Evolutionary conservation across 441 rosid species (phyloP), one percentile per base, ranked within the genome.

Genomic region (Populus trichocarpa): DNA sequence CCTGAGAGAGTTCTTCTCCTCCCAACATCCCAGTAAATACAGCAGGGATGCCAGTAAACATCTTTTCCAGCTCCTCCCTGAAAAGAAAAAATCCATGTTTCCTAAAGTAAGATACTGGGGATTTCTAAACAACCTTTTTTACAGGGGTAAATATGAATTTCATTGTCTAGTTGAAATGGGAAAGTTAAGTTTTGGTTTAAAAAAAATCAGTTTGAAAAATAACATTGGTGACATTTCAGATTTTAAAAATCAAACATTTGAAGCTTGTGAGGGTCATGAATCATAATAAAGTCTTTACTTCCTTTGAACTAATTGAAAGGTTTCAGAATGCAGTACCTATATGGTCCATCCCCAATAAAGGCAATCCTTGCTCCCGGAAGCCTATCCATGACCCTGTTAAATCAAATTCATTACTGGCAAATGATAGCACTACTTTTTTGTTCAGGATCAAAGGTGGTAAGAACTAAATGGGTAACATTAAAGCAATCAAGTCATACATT

Each of bases 1-100:
- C 99, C 83, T 91, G 93, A 18, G 99, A 96, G 46, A 96, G 94
- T 84, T 93, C 99, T 71, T 93, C 97, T 5, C 97, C 98, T 79
- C 80, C 90, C 74, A 96, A 75, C 97, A 84, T 96, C 75, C 99
- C 99, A 0, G 99, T 96, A 83, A 96, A 96, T n/a, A 96, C 93
- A 2, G 90, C 96, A 28, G 98, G 97, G 96, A 90, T 93, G 75
- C 96, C 96, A n/a, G 88, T 1, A 70, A 96, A 94, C 86, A 93
- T 76, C 86, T 89, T 89, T 81, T 96, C 97, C 65, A 96, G 89
- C 75, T 96, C 97, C 88, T 86, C 91, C 84, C 99, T 96, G 84
- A 36, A 69, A 83, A 69, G 20, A 73, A 64, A 78, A 50, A 61
- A 68, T 46, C 35, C 74, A 42, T 13, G 35, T 2, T 26, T 63